A percentile compares a stretch with the other conserved stretches of the same genome.
Evolutionary conservation across 164 flowering plant species (phyloP).

Genomic region (Macadamia tetraphylla): DNA sequence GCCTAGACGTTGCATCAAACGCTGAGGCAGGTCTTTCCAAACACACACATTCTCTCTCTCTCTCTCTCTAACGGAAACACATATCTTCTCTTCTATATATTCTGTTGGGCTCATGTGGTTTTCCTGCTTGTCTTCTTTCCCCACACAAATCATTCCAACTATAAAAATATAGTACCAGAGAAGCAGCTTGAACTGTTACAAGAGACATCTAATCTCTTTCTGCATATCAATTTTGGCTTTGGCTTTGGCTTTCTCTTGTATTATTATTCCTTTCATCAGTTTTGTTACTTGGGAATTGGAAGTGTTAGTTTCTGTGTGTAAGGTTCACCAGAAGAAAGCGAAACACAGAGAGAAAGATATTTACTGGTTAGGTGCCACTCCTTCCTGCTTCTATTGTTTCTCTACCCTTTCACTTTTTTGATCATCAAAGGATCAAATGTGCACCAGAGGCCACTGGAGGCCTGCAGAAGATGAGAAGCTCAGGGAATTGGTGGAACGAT

Average conservation of each 20-base stretch:
- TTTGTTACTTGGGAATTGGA: neutral
- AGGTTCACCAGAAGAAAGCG: neutral
- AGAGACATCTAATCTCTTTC: neutral
- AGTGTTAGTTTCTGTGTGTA: neutral
- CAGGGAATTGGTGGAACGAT: slow-evolving; percentile 48
- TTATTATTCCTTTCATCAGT: neutral
- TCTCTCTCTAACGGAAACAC: slow-evolving; percentile 43
- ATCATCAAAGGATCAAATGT: slow-evolving; percentile 25
- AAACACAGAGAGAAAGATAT: neutral
- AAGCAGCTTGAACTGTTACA: neutral
- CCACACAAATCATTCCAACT: neutral
- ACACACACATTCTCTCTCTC: neutral
- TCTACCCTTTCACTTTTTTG: neutral
- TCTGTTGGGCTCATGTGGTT: slow-evolving; percentile 10
- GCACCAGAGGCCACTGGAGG: slow-evolving; percentile 81
- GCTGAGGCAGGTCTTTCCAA: slow-evolving; percentile 29
- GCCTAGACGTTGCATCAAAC: slow-evolving; percentile 62
- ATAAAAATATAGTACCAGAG: neutral
- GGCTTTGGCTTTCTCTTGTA: neutral
- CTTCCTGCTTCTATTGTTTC: neutral
- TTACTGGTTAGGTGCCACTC: neutral
- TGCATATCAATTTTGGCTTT: no score
- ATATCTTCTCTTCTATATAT: slow-evolving; percentile 19
- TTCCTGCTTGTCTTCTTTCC: slow-evolving; percentile 14
- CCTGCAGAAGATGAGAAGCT: slow-evolving; percentile 74